Evolutionary conservation across 2,329 filamentous ascomycete genomes (phyloP).

Genomic region (Lasiodiplodia hormozganensis): DNA sequence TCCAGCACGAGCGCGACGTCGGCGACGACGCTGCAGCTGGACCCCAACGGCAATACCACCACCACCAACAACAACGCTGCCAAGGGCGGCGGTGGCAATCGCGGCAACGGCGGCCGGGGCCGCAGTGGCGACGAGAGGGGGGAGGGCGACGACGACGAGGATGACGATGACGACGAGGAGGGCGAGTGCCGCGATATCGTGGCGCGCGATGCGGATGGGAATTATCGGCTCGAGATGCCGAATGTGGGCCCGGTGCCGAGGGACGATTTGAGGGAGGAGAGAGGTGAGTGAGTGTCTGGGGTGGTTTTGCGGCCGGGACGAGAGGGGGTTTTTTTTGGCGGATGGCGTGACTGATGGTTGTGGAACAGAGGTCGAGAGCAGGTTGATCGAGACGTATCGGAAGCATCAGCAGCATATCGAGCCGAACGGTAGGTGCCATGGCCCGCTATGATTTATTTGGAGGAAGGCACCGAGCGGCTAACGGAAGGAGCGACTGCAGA

Average conservation of each 20-base stretch:
- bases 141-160: background rate
- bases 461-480: constrained; percentile 1
- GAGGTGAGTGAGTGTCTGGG: constrained; percentile 29
- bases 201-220: constrained; percentile 56
- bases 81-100: background rate
- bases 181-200: constrained; percentile 55
- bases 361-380: constrained; percentile 41
- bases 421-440: constrained; percentile 28
- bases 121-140: background rate
- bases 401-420: constrained; percentile 43
- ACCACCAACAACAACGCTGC: too few relatives aligned
- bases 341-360: background rate
- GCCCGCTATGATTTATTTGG: background rate
- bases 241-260: constrained; percentile 11
- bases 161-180: background rate
- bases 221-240: constrained; percentile 32
- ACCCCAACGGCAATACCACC: background rate
- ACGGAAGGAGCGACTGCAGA: constrained; percentile 39
- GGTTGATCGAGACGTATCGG: constrained; percentile 43
- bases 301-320: too few relatives aligned
- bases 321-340: background rate
- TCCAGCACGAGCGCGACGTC: constrained; percentile 31
- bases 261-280: constrained; percentile 41
- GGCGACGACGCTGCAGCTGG: constrained; percentile 29
- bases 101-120: background rate